Percentiles rank a stretch among this genome's conserved stretches.
Evolutionary conservation across 2,329 filamentous ascomycete species (phyloP).

Genomic region (Rhynchosporium secalis): DNA sequence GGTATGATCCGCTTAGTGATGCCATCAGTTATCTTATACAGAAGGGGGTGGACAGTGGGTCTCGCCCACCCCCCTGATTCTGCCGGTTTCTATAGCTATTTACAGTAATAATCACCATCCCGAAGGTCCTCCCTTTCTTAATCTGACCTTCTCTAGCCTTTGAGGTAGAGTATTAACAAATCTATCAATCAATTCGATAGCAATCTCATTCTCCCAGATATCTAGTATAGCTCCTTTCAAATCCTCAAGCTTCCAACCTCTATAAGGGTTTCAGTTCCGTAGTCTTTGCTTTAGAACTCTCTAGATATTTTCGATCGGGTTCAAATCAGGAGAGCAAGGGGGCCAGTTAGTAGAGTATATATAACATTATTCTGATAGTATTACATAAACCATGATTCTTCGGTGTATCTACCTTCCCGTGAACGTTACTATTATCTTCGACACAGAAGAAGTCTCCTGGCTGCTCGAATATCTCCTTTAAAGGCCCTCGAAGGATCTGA

Average conservation of each 20-base stretch:
- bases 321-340: not conserved
- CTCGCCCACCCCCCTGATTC: not conserved
- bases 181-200: not conserved
- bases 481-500: slow-evolving; percentile 19
- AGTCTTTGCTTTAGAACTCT: not conserved
- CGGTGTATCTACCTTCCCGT: slow-evolving; percentile 22
- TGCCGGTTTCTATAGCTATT: not conserved
- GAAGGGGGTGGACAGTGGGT: too few relatives aligned
- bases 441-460: slow-evolving; percentile 20
- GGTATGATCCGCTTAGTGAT: too few relatives aligned
- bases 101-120: too few relatives aligned
- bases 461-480: slow-evolving; percentile 19
- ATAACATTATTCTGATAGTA: slow-evolving; percentile 20
- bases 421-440: slow-evolving; percentile 18
- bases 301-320: not conserved
- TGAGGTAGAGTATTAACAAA: not conserved
- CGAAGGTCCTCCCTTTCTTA: slow-evolving; percentile 1
- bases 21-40: too few relatives aligned
- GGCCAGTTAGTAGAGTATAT: not conserved
- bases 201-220: not conserved
- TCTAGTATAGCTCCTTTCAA: not conserved
- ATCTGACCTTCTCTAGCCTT: not conserved
- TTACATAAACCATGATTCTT: slow-evolving; percentile 24
- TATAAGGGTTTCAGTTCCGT: not conserved
- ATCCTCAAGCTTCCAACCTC: not conserved